These are phyloP conservation scores for Penicillium freii DNA, from an alignment of 2,329 filamentous ascomycete genomes.

Conservation along the genomic window DNA sequence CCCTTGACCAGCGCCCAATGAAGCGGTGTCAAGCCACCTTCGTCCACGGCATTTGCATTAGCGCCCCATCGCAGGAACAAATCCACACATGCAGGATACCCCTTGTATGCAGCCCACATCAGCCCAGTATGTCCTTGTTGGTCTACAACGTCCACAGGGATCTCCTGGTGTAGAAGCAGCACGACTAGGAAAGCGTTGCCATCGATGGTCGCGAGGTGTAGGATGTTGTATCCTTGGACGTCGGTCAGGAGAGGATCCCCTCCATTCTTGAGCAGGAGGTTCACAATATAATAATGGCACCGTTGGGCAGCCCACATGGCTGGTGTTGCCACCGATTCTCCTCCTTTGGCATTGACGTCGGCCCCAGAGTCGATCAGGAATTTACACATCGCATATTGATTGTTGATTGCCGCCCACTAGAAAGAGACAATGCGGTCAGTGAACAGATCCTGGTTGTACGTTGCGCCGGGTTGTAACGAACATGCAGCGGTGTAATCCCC, in stretches of 20 bases:
- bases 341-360: conserved; percentile 91
- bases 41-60: conserved; percentile 84
- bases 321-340: conserved; percentile 89
- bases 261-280: conserved; percentile 84
- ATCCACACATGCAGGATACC: conserved; percentile 87
- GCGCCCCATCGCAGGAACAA: conserved; percentile 92
- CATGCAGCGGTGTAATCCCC: conserved; percentile 92
- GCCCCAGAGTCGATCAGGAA: conserved; percentile 84
- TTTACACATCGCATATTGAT: conserved; percentile 95
- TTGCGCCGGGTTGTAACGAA: conserved; percentile 48
- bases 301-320: conserved; percentile 96
- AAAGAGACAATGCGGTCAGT: conserved; percentile 19
- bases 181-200: conserved; percentile 89
- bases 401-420: conserved; percentile 98
- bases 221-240: conserved; percentile 94
- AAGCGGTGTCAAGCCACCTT: conserved; percentile 88
- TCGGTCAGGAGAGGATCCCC: conserved; percentile 91
- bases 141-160: conserved; percentile 88
- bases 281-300: conserved; percentile 94
- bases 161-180: conserved; percentile 88
- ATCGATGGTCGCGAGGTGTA: conserved; percentile 95
- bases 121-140: conserved; percentile 87
- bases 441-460: background rate
- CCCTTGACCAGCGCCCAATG: conserved; percentile 98
- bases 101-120: conserved; percentile 99